These are phyloP conservation scores for Malassezia sp. DNA, from an alignment of 1,284 basidiomycete species.

Conservation along the genomic window DNA sequence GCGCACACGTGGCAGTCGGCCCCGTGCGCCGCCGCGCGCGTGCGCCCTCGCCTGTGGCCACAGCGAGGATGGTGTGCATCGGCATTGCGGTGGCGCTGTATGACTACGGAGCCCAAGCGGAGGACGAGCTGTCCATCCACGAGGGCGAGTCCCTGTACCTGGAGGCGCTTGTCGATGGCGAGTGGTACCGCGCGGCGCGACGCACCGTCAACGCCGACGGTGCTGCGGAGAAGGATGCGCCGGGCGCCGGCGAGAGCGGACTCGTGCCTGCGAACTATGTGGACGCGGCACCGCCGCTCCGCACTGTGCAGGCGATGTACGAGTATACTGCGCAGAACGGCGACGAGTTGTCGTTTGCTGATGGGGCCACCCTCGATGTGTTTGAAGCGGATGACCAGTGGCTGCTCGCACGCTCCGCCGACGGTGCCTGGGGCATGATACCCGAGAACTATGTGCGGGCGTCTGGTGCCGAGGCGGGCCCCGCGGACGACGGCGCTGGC, in stretches of 20 bases:
- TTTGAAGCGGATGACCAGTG: slow-evolving; percentile 39
- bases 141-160: slow-evolving; percentile 45
- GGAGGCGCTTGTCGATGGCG: slow-evolving; percentile 39
- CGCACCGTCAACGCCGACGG: slow-evolving; percentile 22
- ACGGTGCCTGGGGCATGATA: slow-evolving; percentile 33
- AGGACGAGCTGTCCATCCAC: slow-evolving; percentile 40
- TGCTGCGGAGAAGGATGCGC: slow-evolving; percentile 17
- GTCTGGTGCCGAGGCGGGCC: slow-evolving; percentile 5
- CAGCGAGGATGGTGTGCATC: slow-evolving; percentile 38
- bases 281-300: slow-evolving; percentile 36
- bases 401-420: slow-evolving; percentile 31
- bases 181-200: slow-evolving; percentile 44
- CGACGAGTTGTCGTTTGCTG: slow-evolving; percentile 38
- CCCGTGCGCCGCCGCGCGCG: background rate
- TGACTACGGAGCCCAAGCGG: slow-evolving; percentile 42
- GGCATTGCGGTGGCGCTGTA: slow-evolving; percentile 41
- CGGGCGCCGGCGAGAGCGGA: slow-evolving; percentile 23
- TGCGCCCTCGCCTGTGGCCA: too few relatives aligned
- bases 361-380: slow-evolving; percentile 37
- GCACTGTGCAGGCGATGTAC: slow-evolving; percentile 37
- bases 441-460: slow-evolving; percentile 46
- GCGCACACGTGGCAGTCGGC: background rate
- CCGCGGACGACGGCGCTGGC: background rate
- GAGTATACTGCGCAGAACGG: slow-evolving; percentile 41
- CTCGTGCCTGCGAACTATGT: slow-evolving; percentile 46